A percentile compares a stretch with the other conserved stretches of the same genome.
These are phyloP conservation scores for Metschnikowia borealis DNA, from an alignment of 805 yeast species.

Conservation along the genomic window DNA sequence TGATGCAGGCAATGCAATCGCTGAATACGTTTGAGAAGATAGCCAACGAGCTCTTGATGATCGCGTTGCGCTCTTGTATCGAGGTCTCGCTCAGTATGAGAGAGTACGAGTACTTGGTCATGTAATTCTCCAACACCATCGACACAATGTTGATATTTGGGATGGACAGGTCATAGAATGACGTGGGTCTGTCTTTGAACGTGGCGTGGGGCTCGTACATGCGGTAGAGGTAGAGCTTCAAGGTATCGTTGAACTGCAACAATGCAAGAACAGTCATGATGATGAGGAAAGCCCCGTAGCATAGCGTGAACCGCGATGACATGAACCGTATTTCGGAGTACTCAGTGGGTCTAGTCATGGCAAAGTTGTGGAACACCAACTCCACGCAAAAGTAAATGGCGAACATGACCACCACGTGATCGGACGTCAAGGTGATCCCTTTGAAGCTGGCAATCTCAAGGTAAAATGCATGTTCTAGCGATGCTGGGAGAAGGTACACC, in stretches of 20 bases:
- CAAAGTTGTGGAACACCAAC: constrained; percentile 3
- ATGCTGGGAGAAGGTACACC: constrained; percentile 9
- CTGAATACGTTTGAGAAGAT: constrained; percentile 4
- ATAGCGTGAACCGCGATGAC: constrained; percentile 6
- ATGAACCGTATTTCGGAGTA: constrained; percentile 6
- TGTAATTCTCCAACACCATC: constrained; percentile 8
- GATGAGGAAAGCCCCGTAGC: constrained; percentile 11
- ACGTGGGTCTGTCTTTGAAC: not conserved
- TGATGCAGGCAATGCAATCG: constrained; percentile 9
- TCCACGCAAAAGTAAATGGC: constrained; percentile 2
- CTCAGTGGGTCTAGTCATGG: not conserved
- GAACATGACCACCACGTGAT: constrained; percentile 22
- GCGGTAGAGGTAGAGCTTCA: constrained; percentile 13
- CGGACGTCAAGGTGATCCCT: constrained; percentile 19
- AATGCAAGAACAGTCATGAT: constrained; percentile 2
- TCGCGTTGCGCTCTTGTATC: not conserved
- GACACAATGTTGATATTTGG: constrained; percentile 9
- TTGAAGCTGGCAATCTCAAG: constrained; percentile 11
- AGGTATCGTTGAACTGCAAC: constrained; percentile 10
- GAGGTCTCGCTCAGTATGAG: not conserved
- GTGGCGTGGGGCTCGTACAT: constrained; percentile 6
- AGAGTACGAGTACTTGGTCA: constrained; percentile 12
- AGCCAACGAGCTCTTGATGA: constrained; percentile 1
- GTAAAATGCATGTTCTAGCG: constrained; percentile 21
- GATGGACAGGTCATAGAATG: constrained; percentile 6